phyloP scores from a whole-genome alignment of 2,329 filamentous ascomycete species.

The Cercospora sp. region DNA sequence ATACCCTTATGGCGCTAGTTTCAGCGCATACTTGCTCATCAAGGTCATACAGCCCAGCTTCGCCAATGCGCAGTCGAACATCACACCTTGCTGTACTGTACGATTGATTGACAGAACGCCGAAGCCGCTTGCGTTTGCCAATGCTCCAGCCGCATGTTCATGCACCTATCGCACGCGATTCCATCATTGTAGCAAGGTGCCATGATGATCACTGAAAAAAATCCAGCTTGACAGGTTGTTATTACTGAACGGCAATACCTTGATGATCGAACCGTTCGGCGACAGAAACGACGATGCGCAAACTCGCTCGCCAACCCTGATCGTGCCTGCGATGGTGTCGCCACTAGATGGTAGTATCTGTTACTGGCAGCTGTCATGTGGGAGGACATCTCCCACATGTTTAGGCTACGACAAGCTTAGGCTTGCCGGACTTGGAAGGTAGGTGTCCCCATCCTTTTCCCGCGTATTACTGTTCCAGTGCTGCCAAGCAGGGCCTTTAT shows the following conservation, averaged over 20 bases:
- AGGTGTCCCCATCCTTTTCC: not conserved
- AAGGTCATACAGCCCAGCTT: conserved; percentile 14
- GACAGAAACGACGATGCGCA: not conserved
- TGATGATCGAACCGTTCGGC: conserved; percentile 11
- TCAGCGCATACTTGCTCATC: conserved; percentile 21
- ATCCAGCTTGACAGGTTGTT: not conserved
- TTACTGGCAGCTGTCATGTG: conserved; percentile 7
- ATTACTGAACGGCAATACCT: not conserved
- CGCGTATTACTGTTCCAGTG: not conserved
- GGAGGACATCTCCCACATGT: not conserved
- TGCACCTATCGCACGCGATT: not conserved
- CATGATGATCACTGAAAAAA: conserved; percentile 1
- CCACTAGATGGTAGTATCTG: conserved; percentile 9
- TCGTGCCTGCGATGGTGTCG: not conserved
- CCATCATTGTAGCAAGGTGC: not conserved
- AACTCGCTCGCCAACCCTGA: not conserved
- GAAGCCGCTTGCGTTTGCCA: conserved; percentile 12
- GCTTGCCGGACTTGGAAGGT: not conserved
- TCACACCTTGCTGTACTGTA: not conserved
- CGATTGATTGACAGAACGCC: no score
- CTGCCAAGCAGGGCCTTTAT: not conserved
- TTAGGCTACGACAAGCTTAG: not conserved
- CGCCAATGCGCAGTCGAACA: not conserved
- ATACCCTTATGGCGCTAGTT: not conserved
- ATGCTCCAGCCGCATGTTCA: not conserved